Base-by-base conservation (phyloP, 2,329 filamentous ascomycete species). In the Scedosporium boydii region DNA sequence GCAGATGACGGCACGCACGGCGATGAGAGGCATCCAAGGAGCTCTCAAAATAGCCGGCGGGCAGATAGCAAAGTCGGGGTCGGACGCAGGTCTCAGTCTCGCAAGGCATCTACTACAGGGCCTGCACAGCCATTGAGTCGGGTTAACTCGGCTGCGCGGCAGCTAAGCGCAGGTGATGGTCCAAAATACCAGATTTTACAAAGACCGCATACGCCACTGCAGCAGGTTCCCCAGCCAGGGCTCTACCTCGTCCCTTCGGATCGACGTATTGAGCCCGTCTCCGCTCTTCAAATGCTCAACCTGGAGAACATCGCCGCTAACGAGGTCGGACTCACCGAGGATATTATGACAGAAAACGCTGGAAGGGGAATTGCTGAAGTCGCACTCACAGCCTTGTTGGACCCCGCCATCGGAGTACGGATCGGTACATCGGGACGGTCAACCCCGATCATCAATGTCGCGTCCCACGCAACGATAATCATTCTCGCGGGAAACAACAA, bases 401-500 rank as follows among this genome's bases (percentile, higher is more conserved):
- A 87, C 66, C 84, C 80, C 63, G 86, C 80, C 59, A 83, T 81
- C 70, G 85, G 77, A 73, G 80, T 81, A 57, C 83, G 77, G 10
- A 73, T 81, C 21, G 78, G 77, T 57, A 80, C 71, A 58, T 78
- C 71, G 7, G 70, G 69, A 53, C 67, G 69, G 1, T 70, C 70
- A 4, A 63, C 63, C 6, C 67, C 69, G 21, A 71, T 72, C 18
- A 67, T 64, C 14, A 64, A 66, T 69, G 7, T 68, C 67, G 42
- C 63, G 70, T 48, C 71, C 64, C 64, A 73, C 53, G 73, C 74
- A 4, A 78, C 80, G 0, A 77, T 86, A 38, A 86, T 96, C 23
- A 85, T 98, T 6, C 80, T 98, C n/a, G 93, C 91, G 0, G 93
- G 95, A n/a, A 98, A 97, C 73, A 93, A 96, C 74, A 91, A 91